Evolutionary conservation across 495 filamentous ascomycete species (phyloP).

Genomic region (Xylaria curta): DNA sequence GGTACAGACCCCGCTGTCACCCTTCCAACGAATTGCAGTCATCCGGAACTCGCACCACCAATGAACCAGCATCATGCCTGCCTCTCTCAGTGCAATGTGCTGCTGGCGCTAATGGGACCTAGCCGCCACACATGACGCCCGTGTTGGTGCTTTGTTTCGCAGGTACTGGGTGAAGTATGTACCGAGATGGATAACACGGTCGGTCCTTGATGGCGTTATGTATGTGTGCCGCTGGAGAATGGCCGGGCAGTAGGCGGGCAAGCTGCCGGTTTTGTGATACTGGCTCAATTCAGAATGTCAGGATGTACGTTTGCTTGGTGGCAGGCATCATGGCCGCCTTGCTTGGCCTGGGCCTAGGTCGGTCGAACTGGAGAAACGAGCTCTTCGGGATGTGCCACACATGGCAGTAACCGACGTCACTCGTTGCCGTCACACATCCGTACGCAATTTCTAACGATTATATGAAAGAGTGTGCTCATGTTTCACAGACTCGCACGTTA

Average conservation of each 20-base stretch:
- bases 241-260: conserved; percentile 2
- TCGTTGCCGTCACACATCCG: conserved; percentile 17
- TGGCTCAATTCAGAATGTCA: conserved; percentile 9
- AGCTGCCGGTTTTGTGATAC: conserved; percentile 1
- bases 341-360: conserved; percentile 2
- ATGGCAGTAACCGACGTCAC: conserved; percentile 21
- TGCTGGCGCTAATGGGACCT: not conserved
- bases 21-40: conserved; percentile 37
- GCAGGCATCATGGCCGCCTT: not conserved
- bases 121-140: conserved; percentile 20
- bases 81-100: not conserved
- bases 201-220: not conserved
- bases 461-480: conserved; percentile 4
- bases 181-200: not conserved
- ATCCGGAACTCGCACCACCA: conserved; percentile 27
- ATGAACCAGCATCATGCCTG: conserved; percentile 11
- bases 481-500: conserved; percentile 12
- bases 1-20: conserved; percentile 42
- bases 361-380: not conserved
- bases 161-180: not conserved
- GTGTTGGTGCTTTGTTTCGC: conserved; percentile 5
- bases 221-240: not conserved
- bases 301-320: not conserved
- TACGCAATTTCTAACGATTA: not conserved
- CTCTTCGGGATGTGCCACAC: conserved; percentile 13